phyloP scores from a whole-genome alignment of 176 grass and related monocot species.

The Raddia guianensis region DNA sequence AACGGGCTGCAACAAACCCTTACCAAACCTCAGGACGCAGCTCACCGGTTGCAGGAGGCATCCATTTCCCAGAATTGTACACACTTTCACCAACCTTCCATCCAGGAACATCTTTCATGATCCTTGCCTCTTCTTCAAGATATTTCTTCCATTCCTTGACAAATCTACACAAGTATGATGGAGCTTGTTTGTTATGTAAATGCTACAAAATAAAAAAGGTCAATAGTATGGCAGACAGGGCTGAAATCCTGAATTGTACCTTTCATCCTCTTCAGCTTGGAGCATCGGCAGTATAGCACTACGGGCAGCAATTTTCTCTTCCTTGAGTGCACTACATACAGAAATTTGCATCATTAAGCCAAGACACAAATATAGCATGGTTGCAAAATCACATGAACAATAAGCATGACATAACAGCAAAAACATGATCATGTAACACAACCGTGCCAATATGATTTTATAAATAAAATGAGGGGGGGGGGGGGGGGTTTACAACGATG shows the following conservation, averaged over 20 bases:
- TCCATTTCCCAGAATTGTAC: slow-evolving; percentile 91
- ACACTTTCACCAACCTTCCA: slow-evolving; percentile 97
- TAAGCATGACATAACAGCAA: background rate
- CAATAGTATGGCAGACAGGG: background rate
- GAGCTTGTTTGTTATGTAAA: background rate
- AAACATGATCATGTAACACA: background rate
- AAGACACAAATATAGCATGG: background rate
- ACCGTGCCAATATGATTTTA: background rate
- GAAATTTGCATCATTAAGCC: slow-evolving; percentile 13
- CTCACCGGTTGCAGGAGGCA: slow-evolving; percentile 86
- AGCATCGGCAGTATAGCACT: slow-evolving; percentile 86
- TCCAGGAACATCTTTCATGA: slow-evolving; percentile 96
- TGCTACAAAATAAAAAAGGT: background rate
- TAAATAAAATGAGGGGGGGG: too few relatives aligned
- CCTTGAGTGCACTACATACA: slow-evolving; percentile 69
- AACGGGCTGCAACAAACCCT: background rate
- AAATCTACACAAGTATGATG: slow-evolving; percentile 54
- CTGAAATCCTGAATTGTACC: slow-evolving; percentile 35
- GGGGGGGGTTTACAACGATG: background rate
- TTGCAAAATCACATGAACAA: background rate
- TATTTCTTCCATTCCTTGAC: slow-evolving; percentile 98
- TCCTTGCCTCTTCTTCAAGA: slow-evolving; percentile 79
- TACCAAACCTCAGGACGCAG: slow-evolving; percentile 93
- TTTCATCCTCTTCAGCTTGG: slow-evolving; percentile 99
- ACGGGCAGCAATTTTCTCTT: slow-evolving; percentile 97